phyloP scores from a whole-genome alignment of 164 flowering plant species.

The Vitis amurensis region DNA sequence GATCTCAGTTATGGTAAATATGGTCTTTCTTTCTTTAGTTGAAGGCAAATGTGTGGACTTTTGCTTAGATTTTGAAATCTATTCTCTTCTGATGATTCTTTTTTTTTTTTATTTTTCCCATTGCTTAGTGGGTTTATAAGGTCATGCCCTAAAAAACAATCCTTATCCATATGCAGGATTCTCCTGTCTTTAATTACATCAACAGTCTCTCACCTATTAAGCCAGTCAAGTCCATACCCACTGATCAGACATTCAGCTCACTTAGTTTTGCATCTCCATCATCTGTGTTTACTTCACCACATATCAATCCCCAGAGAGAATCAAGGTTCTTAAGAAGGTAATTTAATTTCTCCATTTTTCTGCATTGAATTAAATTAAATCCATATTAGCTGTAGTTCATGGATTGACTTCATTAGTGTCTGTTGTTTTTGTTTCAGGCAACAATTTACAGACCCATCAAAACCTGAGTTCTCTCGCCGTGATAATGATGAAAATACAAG shows the following conservation, averaged over 20 bases:
- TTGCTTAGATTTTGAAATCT: no score
- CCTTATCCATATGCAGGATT: slow-evolving; percentile 30
- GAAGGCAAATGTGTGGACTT: neutral
- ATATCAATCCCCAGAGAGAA: slow-evolving; percentile 18
- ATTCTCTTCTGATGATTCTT: no score
- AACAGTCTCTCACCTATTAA: slow-evolving; percentile 39
- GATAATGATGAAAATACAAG: slow-evolving; percentile 5
- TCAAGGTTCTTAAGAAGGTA: slow-evolving; percentile 32
- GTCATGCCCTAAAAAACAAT: neutral
- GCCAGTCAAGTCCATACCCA: slow-evolving; percentile 18
- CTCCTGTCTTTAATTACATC: slow-evolving; percentile 39
- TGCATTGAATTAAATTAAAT: neutral
- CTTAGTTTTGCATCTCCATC: slow-evolving; percentile 29
- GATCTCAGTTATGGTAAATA: no score
- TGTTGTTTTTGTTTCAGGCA: slow-evolving; percentile 14
- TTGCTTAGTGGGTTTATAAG: neutral
- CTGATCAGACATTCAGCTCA: slow-evolving; percentile 21
- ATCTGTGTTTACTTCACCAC: slow-evolving; percentile 33
- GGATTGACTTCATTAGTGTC: neutral
- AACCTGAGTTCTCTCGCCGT: slow-evolving; percentile 6
- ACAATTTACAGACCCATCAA: slow-evolving; percentile 16
- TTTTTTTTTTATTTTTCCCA: neutral
- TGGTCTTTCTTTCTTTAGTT: neutral
- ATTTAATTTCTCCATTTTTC: neutral
- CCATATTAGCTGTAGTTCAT: neutral